These are phyloP conservation scores for Barnettozyma californica DNA, from an alignment of 805 yeast genomes.

Conservation along the genomic window DNA sequence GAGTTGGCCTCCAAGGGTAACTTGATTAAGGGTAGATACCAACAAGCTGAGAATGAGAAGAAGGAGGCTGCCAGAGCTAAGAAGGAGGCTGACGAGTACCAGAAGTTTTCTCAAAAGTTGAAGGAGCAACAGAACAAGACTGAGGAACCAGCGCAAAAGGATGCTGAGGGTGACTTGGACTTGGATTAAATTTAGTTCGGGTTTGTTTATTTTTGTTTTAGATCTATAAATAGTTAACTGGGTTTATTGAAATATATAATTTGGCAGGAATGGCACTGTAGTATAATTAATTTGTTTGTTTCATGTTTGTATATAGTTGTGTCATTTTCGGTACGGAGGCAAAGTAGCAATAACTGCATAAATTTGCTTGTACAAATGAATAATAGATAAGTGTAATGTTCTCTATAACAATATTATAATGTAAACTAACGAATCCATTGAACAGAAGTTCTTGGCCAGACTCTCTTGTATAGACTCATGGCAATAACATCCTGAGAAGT, in stretches of 20 bases:
- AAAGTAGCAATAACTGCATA: too few species aligned
- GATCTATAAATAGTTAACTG: not conserved
- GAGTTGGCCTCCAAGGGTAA: slow-evolving; percentile 94
- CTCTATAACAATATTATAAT: not conserved
- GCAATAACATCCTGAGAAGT: slow-evolving; percentile 90
- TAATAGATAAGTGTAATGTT: not conserved
- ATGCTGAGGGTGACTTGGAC: slow-evolving; percentile 37
- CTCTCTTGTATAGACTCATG: slow-evolving; percentile 89
- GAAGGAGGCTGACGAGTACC: slow-evolving; percentile 75
- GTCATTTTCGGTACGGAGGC: too few species aligned
- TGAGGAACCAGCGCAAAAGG: slow-evolving; percentile 20
- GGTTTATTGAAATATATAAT: not conserved
- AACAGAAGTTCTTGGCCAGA: slow-evolving; percentile 67
- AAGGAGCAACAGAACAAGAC: slow-evolving; percentile 24
- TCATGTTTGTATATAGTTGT: too few species aligned
- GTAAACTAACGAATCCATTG: slow-evolving; percentile 26
- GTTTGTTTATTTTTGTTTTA: not conserved
- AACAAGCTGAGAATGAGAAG: slow-evolving; percentile 92
- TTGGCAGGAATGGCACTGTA: not conserved
- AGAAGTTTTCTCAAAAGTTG: slow-evolving; percentile 29
- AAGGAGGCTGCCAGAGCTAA: slow-evolving; percentile 82
- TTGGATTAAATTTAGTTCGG: slow-evolving; percentile 25
- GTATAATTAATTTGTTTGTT: not conserved
- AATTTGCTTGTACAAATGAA: too few species aligned
- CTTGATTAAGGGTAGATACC: slow-evolving; percentile 91